These are phyloP conservation scores for Fusarium sp. DNA, from an alignment of 2,329 filamentous ascomycete genomes.

Conservation along the genomic window DNA sequence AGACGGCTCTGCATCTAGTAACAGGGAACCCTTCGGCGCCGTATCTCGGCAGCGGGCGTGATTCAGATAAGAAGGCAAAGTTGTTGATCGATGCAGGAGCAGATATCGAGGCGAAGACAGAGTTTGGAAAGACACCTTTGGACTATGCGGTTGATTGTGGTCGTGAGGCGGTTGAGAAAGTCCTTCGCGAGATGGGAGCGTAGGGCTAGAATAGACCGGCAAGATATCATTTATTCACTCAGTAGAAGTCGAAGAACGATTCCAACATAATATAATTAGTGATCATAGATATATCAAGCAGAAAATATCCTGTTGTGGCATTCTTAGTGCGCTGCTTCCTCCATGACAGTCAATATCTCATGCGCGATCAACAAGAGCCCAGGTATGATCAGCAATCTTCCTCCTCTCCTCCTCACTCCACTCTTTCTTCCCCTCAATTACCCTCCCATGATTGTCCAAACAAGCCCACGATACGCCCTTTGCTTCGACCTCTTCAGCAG, in stretches of 20 bases:
- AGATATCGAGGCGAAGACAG: background rate
- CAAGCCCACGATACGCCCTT: conserved; percentile 43
- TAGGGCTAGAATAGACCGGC: no score
- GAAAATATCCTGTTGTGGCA: no score
- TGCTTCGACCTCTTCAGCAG: conserved; percentile 18
- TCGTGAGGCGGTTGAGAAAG: background rate
- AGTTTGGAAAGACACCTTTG: background rate
- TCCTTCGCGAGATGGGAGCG: background rate
- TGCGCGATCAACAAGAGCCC: conserved; percentile 18
- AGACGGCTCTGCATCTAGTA: background rate
- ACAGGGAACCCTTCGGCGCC: background rate
- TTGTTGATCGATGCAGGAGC: background rate
- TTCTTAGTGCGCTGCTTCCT: no score
- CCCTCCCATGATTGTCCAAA: conserved; percentile 46
- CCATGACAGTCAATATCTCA: background rate
- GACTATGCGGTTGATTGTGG: background rate
- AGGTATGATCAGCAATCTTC: conserved; percentile 48
- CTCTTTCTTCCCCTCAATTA: conserved; percentile 38
- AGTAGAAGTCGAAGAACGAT: no score
- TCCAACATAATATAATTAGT: no score
- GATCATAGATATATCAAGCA: no score
- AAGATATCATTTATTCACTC: no score
- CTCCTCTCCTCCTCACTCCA: conserved; percentile 47
- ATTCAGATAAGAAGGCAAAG: background rate
- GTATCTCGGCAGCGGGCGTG: fast-evolving